These are phyloP conservation scores for Clavulina sp. DNA, from an alignment of 768 basidiomycete genomes.

Conservation along the genomic window DNA sequence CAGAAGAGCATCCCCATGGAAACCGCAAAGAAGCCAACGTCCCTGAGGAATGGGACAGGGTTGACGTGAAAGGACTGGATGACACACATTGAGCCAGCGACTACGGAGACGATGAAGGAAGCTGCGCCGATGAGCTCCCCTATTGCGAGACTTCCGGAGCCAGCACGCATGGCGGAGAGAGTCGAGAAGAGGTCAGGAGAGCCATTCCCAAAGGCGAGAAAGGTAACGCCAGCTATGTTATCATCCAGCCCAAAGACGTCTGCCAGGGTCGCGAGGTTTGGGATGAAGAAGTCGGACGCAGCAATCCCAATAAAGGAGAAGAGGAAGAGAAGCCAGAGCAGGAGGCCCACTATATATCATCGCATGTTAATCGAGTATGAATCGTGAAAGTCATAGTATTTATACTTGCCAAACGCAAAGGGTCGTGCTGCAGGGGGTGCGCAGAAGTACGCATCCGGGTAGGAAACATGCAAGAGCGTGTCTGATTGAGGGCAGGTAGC, in stretches of 20 bases:
- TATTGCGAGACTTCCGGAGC: constrained; percentile 78
- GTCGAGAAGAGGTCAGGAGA: constrained; percentile 95
- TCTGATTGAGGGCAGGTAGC: constrained; percentile 36
- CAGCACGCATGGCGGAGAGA: constrained; percentile 74
- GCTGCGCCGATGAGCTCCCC: constrained; percentile 94
- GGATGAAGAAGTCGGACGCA: constrained; percentile 94
- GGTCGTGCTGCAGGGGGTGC: constrained; percentile 37
- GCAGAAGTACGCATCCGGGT: constrained; percentile 58
- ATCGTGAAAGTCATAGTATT: background rate
- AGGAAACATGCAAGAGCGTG: constrained; percentile 54
- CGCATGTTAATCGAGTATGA: background rate
- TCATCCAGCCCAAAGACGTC: constrained; percentile 75
- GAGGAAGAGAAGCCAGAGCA: constrained; percentile 75
- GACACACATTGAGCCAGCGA: constrained; percentile 95
- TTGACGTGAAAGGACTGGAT: constrained; percentile 86
- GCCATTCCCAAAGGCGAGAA: constrained; percentile 93
- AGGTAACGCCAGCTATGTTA: constrained; percentile 89
- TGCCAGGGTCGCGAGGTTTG: constrained; percentile 83
- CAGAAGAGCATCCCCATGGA: constrained; percentile 60
- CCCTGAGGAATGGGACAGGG: constrained; percentile 67
- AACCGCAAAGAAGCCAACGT: constrained; percentile 85
- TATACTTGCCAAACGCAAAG: constrained; percentile 28
- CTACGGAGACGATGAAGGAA: constrained; percentile 87
- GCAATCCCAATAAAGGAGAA: constrained; percentile 83
- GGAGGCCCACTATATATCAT: constrained; percentile 25